A percentile compares a stretch with the other conserved stretches of the same genome.
phyloP scores from a whole-genome alignment of 768 basidiomycete species.

The Amanita pallidorosea region DNA sequence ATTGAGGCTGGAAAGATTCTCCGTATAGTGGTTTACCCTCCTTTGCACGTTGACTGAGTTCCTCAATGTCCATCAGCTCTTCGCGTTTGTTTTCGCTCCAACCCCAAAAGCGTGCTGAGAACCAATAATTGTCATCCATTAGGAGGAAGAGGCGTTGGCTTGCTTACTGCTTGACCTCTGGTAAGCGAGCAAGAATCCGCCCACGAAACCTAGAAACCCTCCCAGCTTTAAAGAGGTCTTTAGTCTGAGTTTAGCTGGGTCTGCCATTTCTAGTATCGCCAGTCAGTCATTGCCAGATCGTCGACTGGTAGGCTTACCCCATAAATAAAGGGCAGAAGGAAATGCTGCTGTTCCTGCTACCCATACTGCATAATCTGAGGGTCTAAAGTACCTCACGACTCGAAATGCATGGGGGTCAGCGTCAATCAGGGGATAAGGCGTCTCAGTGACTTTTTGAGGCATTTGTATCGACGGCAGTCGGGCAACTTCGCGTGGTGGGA shows the following conservation, averaged over 20 bases:
- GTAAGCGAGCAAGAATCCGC: slow-evolving; percentile 90
- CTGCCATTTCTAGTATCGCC: slow-evolving; percentile 32
- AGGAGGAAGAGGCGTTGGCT: slow-evolving; percentile 7
- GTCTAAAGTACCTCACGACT: slow-evolving; percentile 82
- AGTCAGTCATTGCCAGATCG: not conserved
- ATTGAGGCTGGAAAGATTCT: slow-evolving; percentile 66
- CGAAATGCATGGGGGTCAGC: slow-evolving; percentile 82
- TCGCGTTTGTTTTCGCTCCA: slow-evolving; percentile 87
- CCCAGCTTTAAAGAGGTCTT: slow-evolving; percentile 37
- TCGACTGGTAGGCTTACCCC: slow-evolving; percentile 47
- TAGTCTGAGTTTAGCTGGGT: slow-evolving; percentile 28
- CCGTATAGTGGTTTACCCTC: slow-evolving; percentile 86
- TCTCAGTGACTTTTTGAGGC: slow-evolving; percentile 39
- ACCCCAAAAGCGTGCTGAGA: slow-evolving; percentile 85
- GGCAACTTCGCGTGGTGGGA: not conserved
- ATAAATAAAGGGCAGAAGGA: slow-evolving; percentile 70
- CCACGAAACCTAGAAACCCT: slow-evolving; percentile 74
- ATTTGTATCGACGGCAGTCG: slow-evolving; percentile 14
- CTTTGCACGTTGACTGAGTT: slow-evolving; percentile 62
- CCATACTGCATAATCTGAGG: slow-evolving; percentile 82
- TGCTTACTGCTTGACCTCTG: slow-evolving; percentile 78
- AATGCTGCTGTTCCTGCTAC: slow-evolving; percentile 71
- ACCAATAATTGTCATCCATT: slow-evolving; percentile 5
- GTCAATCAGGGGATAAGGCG: slow-evolving; percentile 88
- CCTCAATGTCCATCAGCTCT: slow-evolving; percentile 63